Evolutionary conservation across 345 rosid species (phyloP), one percentile per base, ranked within the genome.

Genomic region (Linum trigynum): DNA sequence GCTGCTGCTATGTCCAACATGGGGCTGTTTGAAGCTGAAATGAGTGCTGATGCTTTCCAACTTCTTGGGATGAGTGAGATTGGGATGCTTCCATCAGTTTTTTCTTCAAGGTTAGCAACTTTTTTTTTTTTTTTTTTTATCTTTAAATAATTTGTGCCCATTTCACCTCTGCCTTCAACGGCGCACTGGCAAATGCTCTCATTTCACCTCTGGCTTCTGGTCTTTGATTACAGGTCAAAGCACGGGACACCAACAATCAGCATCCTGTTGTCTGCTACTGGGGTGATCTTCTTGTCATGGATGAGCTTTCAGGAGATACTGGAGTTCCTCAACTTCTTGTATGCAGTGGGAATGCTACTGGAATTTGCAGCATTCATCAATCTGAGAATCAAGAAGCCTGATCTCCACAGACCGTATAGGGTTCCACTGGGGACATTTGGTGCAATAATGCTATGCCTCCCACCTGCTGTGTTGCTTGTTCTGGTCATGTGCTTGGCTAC

Each of bases 21-120:
- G 72, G 98, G 96, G n/a, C 73, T 92, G 77, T 92, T 89, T 78
- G 96, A 87, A 77, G 98, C 98, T 2, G 98, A 92, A 77, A 89
- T 92, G 98, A 92, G 98, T 67, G 81, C 81, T 38, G 98, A 89
- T 74, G 91, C 96, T 5, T 92, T 84, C 57, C 98, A 92, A 73
- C 88, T 92, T 74, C 91, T 92, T 35, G 98, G 98, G 63, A 92
- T 89, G 96, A 86, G 95, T 37, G 96, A 87, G 71, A 82, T 89
- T 36, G 95, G 98, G 55, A 82, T 92, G 96, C 92, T 92, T 38
- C 98, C 98, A 0, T 73, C 87, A 16, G 69, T 89, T 57, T 92
- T 92, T 42, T 70, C 89, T 53, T 72, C 78, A 61, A 87, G 96
- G 96, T 92, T 23, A 67, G 62, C 55, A 62, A 7, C 38, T 71